Evolutionary conservation across 2,329 filamentous ascomycete species (phyloP), one percentile per base, ranked within the genome.

Genomic region (Metarhizium guizhouense): DNA sequence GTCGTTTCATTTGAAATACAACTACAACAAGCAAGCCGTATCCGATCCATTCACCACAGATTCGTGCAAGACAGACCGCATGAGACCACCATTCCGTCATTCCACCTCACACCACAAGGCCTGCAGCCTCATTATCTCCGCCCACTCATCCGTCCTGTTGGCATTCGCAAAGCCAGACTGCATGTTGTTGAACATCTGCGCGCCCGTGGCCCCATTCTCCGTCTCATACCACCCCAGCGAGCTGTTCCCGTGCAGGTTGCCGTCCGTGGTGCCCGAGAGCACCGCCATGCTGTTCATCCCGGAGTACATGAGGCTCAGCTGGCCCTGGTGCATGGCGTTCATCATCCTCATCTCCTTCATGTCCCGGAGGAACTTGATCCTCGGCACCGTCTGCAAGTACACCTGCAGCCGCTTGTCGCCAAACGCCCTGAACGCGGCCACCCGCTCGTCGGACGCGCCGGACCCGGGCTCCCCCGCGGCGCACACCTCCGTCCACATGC

Each of bases 181-280:
- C 67, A 70, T 69, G 2, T 70, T 65, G 1, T 69, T 62, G 49
- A 62, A 62, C 62, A 68, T 64, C 29, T 70, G 64, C 4, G 68
- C 68, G 5, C 63, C 60, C n/a, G 64, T 69, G 0, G 63, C 71
- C 0, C 70, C 70, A 20, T 69, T 50, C 30, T 67, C 60, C 18
- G 70, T 71, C 40, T 67, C 68, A 45, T 73, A 64, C 59, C 69
- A 73, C 0, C 72, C 71, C 1, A 71, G 32, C 0, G 60, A 59
- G 50, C 62, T 70, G 48, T 65, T 72, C 0, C 72, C 71, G 51
- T 74, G 67, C 52, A 60, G 47, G 20, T 70, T 54, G 0, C 67
- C 66, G 18, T 71, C 66, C 13, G 61, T 66, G 0, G 60, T 62
- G 3, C 63, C 70, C 4, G 60, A 57, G 1, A 70, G 51, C 6